Conservation (phyloP, 805 yeast genomes). For the Tetrapisispora phaffii region DNA sequence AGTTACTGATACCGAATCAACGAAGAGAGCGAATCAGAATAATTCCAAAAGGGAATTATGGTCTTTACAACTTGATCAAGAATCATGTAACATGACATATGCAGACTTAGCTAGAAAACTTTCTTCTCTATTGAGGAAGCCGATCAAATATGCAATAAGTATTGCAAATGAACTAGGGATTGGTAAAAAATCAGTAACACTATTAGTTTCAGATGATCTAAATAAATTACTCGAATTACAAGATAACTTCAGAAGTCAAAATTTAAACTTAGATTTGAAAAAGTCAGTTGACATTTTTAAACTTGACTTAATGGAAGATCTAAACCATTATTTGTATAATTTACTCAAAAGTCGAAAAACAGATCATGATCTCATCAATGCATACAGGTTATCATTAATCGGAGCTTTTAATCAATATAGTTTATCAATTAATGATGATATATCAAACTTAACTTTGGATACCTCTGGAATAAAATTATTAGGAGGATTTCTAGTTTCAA, state of each 20-base stretch:
- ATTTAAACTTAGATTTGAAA: constrained; percentile 15
- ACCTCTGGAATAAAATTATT: constrained; percentile 18
- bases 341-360: constrained; percentile 7
- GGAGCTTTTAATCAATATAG: constrained; percentile 19
- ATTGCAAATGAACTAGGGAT: constrained; percentile 14
- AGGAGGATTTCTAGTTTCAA: constrained; percentile 24
- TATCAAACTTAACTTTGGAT: constrained; percentile 7
- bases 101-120: constrained; percentile 21
- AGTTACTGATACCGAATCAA: neutral
- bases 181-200: constrained; percentile 14
- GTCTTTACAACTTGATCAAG: constrained; percentile 23
- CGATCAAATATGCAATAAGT: constrained; percentile 19
- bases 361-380: constrained; percentile 5
- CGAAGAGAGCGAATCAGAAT: neutral
- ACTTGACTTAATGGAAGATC: constrained; percentile 16
- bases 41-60: constrained; percentile 7
- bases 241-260: constrained; percentile 13
- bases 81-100: constrained; percentile 17
- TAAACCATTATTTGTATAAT: constrained; percentile 18
- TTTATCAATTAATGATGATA: constrained; percentile 7
- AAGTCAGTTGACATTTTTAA: constrained; percentile 20
- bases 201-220: constrained; percentile 14
- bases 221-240: constrained; percentile 11
- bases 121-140: constrained; percentile 16
- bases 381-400: constrained; percentile 18